Conservation (phyloP, 1,284 basidiomycete genomes). For the Tilletia caries region DNA sequence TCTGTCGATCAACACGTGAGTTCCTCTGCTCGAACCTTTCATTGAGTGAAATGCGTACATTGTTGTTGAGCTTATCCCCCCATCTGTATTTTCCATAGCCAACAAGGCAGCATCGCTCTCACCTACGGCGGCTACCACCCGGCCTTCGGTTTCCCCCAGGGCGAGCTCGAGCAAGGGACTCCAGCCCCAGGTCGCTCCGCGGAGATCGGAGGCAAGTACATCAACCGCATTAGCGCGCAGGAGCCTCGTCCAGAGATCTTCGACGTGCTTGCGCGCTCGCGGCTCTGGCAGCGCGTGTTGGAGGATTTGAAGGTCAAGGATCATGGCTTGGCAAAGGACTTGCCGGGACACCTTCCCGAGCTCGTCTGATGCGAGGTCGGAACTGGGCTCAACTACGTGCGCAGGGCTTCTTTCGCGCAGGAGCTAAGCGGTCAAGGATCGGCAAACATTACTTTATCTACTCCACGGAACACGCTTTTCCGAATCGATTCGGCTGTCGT, state of each 20-base stretch:
- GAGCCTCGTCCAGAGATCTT: constrained; percentile 33
- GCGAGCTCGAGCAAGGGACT: constrained; percentile 13
- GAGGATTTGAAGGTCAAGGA: constrained; percentile 43
- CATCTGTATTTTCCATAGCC: not conserved
- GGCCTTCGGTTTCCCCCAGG: constrained; percentile 27
- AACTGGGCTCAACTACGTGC: too few relatives aligned
- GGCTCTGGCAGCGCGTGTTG: constrained; percentile 39
- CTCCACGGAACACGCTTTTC: too few relatives aligned
- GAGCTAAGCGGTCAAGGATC: too few relatives aligned
- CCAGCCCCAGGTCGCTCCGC: constrained; percentile 25
- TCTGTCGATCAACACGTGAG: constrained; percentile 21
- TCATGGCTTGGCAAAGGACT: constrained; percentile 18
- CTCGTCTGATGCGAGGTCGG: not conserved
- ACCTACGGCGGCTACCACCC: constrained; percentile 30
- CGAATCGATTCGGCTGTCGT: too few relatives aligned
- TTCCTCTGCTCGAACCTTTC: not conserved
- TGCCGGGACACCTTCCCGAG: constrained; percentile 25
- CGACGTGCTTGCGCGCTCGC: constrained; percentile 30
- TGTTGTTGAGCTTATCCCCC: not conserved
- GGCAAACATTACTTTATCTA: too few relatives aligned
- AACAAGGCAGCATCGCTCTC: constrained; percentile 35
- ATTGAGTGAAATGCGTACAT: not conserved
- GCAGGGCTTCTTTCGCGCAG: too few relatives aligned
- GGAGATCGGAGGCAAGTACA: constrained; percentile 35
- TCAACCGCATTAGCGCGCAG: constrained; percentile 29